These are phyloP conservation scores for Acorus gramineus DNA, from an alignment of 106 monocot species.

Conservation along the genomic window DNA sequence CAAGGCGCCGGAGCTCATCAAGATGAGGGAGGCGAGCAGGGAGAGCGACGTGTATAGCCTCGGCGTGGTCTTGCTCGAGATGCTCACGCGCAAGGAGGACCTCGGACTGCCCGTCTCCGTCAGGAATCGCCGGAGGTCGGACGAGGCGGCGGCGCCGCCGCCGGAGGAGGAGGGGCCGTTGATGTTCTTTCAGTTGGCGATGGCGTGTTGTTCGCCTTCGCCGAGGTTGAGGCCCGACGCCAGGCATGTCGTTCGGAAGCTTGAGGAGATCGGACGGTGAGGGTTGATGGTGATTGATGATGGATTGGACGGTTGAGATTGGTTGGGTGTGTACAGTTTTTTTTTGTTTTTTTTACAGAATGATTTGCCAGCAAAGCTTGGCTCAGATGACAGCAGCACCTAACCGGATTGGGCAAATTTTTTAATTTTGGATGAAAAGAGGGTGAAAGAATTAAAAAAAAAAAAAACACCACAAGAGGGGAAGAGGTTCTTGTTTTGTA, in stretches of 20 bases:
- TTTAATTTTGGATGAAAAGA: too few species aligned
- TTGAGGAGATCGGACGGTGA: constrained; percentile 43
- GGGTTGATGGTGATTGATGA: not conserved
- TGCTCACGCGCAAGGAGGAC: constrained; percentile 67
- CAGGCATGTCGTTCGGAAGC: constrained; percentile 35
- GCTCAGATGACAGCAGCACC: too few species aligned
- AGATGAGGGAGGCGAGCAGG: constrained; percentile 58
- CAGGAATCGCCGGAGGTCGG: constrained; percentile 13
- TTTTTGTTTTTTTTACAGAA: too few species aligned
- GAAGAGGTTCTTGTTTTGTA: too few species aligned
- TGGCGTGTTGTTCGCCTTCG: constrained; percentile 78
- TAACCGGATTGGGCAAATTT: too few species aligned
- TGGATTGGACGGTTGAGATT: too few species aligned
- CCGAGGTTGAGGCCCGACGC: constrained; percentile 71
- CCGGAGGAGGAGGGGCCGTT: constrained; percentile 30
- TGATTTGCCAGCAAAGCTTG: too few species aligned
- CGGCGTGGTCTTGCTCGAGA: constrained; percentile 82
- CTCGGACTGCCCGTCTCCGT: constrained; percentile 39
- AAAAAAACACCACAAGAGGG: too few species aligned
- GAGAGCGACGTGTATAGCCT: constrained; percentile 79
- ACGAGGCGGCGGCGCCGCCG: too few species aligned
- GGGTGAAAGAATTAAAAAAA: too few species aligned
- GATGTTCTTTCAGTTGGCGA: constrained; percentile 62
- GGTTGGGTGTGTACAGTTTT: too few species aligned
- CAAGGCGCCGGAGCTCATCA: constrained; percentile 86